phyloP scores from a whole-genome alignment of 2,329 filamentous ascomycete genomes.

The Akanthomyces muscarius region DNA sequence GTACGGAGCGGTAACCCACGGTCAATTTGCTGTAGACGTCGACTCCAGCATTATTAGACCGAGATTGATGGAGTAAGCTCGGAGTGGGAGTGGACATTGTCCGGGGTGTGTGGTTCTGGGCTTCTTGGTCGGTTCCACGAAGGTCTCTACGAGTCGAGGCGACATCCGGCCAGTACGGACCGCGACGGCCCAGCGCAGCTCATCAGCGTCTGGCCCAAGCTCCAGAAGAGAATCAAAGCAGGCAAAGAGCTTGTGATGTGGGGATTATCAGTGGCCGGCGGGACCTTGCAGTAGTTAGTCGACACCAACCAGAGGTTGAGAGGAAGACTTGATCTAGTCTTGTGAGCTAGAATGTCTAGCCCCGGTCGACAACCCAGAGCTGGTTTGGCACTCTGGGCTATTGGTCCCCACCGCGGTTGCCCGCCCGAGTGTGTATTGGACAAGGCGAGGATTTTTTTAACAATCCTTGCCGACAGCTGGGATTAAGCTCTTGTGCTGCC shows the following conservation, averaged over 20 bases:
- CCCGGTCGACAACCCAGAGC: background rate
- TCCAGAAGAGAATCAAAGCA: background rate
- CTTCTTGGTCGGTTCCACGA: background rate
- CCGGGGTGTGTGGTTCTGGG: background rate
- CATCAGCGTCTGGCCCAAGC: background rate
- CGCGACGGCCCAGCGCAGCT: background rate
- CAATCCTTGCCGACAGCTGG: background rate
- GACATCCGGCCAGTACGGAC: background rate
- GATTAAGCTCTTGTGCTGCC: background rate
- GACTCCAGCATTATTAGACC: background rate
- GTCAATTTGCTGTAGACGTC: background rate
- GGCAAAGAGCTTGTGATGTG: background rate
- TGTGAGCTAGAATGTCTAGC: background rate
- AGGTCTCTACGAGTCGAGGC: background rate
- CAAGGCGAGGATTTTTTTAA: background rate
- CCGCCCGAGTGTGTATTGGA: background rate
- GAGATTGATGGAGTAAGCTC: background rate
- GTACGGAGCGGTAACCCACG: background rate
- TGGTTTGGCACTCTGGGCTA: background rate
- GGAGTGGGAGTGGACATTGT: background rate
- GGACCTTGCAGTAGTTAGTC: background rate
- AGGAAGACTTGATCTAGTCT: background rate
- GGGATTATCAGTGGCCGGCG: background rate
- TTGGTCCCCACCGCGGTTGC: background rate
- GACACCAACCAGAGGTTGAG: background rate